These are phyloP conservation scores for Amanita exitialis DNA, from an alignment of 768 basidiomycete species.

Conservation along the genomic window DNA sequence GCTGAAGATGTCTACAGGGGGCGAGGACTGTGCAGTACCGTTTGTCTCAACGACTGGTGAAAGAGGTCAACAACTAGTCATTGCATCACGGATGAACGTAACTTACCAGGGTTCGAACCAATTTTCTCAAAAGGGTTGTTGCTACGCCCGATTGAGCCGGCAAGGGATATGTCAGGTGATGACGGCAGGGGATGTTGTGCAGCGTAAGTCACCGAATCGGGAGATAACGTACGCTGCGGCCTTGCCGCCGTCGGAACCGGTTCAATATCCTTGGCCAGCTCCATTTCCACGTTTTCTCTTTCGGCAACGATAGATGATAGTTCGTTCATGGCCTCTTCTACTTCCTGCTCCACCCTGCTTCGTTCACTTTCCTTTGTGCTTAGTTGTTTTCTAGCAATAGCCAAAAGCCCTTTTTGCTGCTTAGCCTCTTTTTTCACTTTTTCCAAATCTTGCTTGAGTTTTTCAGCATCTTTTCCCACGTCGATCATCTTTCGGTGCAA, in stretches of 20 bases:
- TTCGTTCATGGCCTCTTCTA: constrained; percentile 55
- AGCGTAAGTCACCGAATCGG: constrained; percentile 47
- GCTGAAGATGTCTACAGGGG: constrained; percentile 30
- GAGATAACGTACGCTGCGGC: constrained; percentile 26
- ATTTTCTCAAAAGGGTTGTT: constrained; percentile 90
- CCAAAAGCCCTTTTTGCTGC: constrained; percentile 91
- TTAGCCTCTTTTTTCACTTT: constrained; percentile 89
- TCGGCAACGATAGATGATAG: constrained; percentile 42
- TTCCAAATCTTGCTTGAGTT: constrained; percentile 67
- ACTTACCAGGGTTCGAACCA: constrained; percentile 29
- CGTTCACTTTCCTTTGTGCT: constrained; percentile 73
- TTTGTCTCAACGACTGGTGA: constrained; percentile 20
- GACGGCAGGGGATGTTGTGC: constrained; percentile 63
- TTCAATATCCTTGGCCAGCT: constrained; percentile 23
- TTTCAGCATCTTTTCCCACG: constrained; percentile 60
- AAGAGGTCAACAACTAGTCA: constrained; percentile 43
- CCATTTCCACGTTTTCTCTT: constrained; percentile 42
- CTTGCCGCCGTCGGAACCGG: constrained; percentile 13
- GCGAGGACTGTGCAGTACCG: constrained; percentile 15
- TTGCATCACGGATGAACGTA: constrained; percentile 31
- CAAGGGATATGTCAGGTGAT: constrained; percentile 54
- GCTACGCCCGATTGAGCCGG: constrained; percentile 40
- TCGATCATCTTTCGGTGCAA: constrained; percentile 81
- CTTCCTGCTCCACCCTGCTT: constrained; percentile 59
- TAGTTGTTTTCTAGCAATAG: constrained; percentile 92